Evolutionary conservation across 2,329 filamentous ascomycete genomes (phyloP), one percentile per base, ranked within the genome.

Genomic region (Microdochium paspali): DNA sequence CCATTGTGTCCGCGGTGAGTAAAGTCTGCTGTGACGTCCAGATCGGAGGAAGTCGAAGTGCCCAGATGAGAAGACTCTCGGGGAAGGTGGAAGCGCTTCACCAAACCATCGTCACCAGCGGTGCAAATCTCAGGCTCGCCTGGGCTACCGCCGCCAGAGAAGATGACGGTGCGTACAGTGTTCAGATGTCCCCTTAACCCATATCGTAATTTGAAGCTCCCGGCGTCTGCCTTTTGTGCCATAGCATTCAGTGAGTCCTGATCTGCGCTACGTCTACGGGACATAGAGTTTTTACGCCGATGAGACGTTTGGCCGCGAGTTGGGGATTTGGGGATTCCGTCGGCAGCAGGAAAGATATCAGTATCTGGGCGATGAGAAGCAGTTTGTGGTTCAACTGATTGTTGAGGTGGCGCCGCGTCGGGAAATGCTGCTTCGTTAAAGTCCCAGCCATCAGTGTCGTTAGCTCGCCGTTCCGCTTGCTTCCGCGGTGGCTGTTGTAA

Each of bases 91-190:
- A 95, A 98, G 46, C 93, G 82, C 66, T 98, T 98, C 63, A 98
- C 87, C 57, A 91, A 86, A 49, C 91, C 91, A 62, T 98, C 93
- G 58, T 98, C 93, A 48, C 91, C 89, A 45, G 87, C 89, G 3
- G 91, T 98, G 67, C 91, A 97, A 47, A 98, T 91, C 65, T 98
- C 93, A 2, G 93, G 93, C 62, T 98, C 93, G 3, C 88, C 89
- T 3, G 90, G 90, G 59, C 90, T 96, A 51, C 93, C 93, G 39
- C 93, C 93, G 23, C 93, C 93, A 1, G 90, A 97, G 67, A 98
- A 98, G 53, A 96, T 95, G 49, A 97, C 88, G 1, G 89, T 89
- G 35, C 93, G 84, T 4, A 98, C 89, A 2, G 94, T 90, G 62
- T 97, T 90, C 2, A 98, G 76, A 64, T 98, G 93, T 2, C 93